Conservation (phyloP, 495 filamentous ascomycete species). For the Penicillium bialowiezense region DNA sequence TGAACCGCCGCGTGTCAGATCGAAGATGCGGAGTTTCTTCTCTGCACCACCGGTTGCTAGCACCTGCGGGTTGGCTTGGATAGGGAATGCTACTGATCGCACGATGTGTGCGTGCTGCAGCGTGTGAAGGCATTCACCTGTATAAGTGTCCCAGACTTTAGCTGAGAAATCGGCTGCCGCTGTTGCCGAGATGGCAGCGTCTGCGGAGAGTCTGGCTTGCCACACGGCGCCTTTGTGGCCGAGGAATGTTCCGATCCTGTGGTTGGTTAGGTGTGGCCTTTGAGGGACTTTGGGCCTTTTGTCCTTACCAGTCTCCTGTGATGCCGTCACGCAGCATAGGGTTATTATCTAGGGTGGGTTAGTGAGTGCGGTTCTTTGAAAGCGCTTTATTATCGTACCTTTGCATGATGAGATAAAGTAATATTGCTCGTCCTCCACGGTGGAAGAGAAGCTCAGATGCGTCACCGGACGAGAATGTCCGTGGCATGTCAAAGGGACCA, state of each 20-base stretch:
- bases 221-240: slow-evolving; percentile 98
- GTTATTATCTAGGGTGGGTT: slow-evolving; percentile 69
- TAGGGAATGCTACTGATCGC: slow-evolving; percentile 84
- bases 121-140: slow-evolving; percentile 83
- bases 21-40: slow-evolving; percentile 95
- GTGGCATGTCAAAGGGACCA: slow-evolving; percentile 93
- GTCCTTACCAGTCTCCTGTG: slow-evolving; percentile 84
- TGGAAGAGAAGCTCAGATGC: slow-evolving; percentile 87
- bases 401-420: slow-evolving; percentile 98
- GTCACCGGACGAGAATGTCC: slow-evolving; percentile 95
- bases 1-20: slow-evolving; percentile 57
- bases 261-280: background rate
- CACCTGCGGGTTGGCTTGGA: slow-evolving; percentile 66
- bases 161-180: slow-evolving; percentile 95
- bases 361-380: background rate
- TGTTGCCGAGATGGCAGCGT: slow-evolving; percentile 84
- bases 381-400: slow-evolving; percentile 48
- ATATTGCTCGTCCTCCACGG: slow-evolving; percentile 82
- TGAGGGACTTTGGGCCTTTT: background rate
- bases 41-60: slow-evolving; percentile 93
- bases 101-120: slow-evolving; percentile 93
- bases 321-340: slow-evolving; percentile 97
- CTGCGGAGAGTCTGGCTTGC: slow-evolving; percentile 86
- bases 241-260: slow-evolving; percentile 93
- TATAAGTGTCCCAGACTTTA: slow-evolving; percentile 95